Base-by-base conservation (phyloP, 495 filamentous ascomycete species). In the Astrothelium subdiscretum region DNA sequence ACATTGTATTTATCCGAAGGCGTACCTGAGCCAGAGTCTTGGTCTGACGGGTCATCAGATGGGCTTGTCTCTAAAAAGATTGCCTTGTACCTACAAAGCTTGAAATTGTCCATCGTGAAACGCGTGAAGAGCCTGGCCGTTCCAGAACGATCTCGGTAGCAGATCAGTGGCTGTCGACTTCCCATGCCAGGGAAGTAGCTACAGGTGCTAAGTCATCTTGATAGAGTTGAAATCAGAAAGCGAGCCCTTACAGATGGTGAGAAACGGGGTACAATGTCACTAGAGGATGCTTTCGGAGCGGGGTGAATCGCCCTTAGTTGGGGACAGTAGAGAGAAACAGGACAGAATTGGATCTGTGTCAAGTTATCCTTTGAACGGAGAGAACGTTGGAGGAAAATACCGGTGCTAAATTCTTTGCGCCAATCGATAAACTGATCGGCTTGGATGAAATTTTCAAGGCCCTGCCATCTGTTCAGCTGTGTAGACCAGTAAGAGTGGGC, bases 11-110 rank as follows among this genome's bases (percentile, higher is more conserved):
- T 8, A 27, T 11, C 48, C 26, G 11, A 54, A 26, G 24, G 20
- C 44, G 27, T 48, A 71, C 69, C 69, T 59, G 11, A 71, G 62
- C 69, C 69, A 54, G 5, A 54, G 29, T 8, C 20, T 3, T 20
- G 48, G 48, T 26, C 48, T 54, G 3, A 27, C 6, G 3, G 8
- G n/a, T 54, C 24, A 54, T 20, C n/a, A 54, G 8, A 10, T 54
- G 11, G 8, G 20, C n/a, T 15, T 20, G n/a, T 29, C 8, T 27
- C 48, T 11, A 20, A 11, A n/a, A 5, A 8, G 22, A 54, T 26
- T 24, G 5, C 11, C 8, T 8, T 10, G 11, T 27, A 29, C 48
- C 20, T 54, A 54, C 48, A 54, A 5, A 43, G 58, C 35, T 48
- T 64, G 62, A 61, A 42, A 26, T 40, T 57, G 20, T 54, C 44